phyloP scores from a whole-genome alignment of 176 grass and related monocot species.

The Lolium perenne region DNA sequence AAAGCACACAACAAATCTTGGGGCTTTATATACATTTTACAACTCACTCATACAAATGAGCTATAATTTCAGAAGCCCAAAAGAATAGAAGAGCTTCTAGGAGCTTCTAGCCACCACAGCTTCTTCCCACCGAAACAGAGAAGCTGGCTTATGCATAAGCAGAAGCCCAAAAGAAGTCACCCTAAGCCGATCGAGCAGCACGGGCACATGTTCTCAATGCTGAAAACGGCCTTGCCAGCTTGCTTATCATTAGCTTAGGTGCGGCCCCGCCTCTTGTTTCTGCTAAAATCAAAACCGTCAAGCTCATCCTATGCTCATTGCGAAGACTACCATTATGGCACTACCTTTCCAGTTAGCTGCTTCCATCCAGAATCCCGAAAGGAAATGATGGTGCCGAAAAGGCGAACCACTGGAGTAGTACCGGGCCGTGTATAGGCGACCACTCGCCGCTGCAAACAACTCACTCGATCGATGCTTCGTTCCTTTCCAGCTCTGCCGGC shows the following conservation, averaged over 20 bases:
- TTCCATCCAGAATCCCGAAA: slow-evolving; percentile 40
- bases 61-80: no score
- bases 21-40: no score
- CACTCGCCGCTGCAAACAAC: neutral
- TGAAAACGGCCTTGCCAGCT: neutral
- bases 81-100: no score
- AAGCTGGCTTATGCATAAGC: no score
- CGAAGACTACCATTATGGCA: neutral
- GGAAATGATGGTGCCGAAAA: slow-evolving; percentile 32
- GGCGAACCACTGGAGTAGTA: neutral
- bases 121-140: no score
- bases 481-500: slow-evolving; percentile 35
- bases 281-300: slow-evolving; percentile 4
- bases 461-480: neutral
- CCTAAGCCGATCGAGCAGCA: neutral
- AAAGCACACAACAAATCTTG: no score
- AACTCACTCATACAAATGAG: no score
- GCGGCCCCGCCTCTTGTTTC: neutral
- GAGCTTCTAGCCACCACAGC: no score
- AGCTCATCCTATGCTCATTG: neutral
- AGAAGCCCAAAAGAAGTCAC: no score
- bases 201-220: neutral
- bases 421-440: slow-evolving; percentile 8
- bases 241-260: neutral
- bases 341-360: slow-evolving; percentile 1